Percentiles rank a stretch among this genome's conserved stretches.
Evolutionary conservation across 495 filamentous ascomycete species (phyloP).

Genomic region (Platismatia glauca): DNA sequence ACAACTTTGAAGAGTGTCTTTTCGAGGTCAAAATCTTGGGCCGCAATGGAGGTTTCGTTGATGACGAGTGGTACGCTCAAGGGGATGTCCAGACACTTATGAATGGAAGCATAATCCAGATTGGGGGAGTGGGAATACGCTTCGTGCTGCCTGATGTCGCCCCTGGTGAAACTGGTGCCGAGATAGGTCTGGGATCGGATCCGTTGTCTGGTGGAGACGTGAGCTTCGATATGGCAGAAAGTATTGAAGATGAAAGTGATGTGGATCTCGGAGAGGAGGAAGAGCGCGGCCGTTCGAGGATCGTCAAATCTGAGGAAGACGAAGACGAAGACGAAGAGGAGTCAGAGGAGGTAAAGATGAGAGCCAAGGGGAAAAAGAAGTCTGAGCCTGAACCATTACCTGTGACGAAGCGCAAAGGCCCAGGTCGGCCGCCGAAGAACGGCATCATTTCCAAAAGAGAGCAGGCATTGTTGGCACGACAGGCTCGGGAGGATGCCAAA

Average conservation of each 20-base stretch:
- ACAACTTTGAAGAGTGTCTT: slow-evolving; percentile 60
- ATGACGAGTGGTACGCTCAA: slow-evolving; percentile 56
- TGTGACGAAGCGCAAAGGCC: slow-evolving; percentile 64
- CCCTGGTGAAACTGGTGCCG: slow-evolving; percentile 57
- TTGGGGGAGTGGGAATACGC: slow-evolving; percentile 64
- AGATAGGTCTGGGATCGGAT: slow-evolving; percentile 26
- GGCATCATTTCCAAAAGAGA: slow-evolving; percentile 88
- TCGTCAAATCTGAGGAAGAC: slow-evolving; percentile 27
- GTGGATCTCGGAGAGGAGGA: slow-evolving; percentile 33
- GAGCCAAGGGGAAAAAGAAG: slow-evolving; percentile 25
- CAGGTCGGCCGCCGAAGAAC: slow-evolving; percentile 83
- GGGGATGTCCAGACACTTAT: slow-evolving; percentile 56
- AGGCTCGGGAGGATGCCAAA: slow-evolving; percentile 45
- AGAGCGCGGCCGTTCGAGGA: slow-evolving; percentile 13
- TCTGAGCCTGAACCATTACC: slow-evolving; percentile 32
- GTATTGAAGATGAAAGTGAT: slow-evolving; percentile 26
- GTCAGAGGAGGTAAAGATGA: slow-evolving; percentile 23
- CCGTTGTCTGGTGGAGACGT: slow-evolving; percentile 22
- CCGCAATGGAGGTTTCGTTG: slow-evolving; percentile 77
- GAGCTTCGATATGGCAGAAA: slow-evolving; percentile 42
- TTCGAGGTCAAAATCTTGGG: slow-evolving; percentile 79
- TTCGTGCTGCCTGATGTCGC: slow-evolving; percentile 69
- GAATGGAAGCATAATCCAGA: slow-evolving; percentile 66
- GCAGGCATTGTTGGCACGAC: slow-evolving; percentile 55
- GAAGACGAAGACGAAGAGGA: slow-evolving; percentile 28